Base-by-base conservation (phyloP, 1,284 basidiomycete genomes). In the Neolentinus lepideus region DNA sequence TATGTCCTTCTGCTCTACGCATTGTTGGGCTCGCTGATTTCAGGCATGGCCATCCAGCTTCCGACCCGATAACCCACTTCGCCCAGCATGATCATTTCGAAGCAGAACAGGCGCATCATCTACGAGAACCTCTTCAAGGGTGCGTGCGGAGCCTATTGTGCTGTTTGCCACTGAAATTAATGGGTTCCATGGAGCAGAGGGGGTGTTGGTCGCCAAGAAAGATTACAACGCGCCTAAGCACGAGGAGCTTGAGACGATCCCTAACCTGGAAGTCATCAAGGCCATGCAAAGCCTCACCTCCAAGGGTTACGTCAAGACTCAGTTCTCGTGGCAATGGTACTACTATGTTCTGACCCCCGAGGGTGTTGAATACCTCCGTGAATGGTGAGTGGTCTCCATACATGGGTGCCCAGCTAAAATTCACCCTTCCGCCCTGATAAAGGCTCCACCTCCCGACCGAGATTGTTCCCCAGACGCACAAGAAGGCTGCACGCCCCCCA, bases 121-220 rank as follows among this genome's bases (percentile, higher is more conserved):
- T 95, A 95, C 81, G 94, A 98, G 79, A 89, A 89, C 80, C 93
- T 98, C 82, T 98, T 98, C 90, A 95, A 95, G 78, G 94, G 92
- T 92, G 63, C 63, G 84, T 74, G 21, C 10, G 46, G 22, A 46
- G n/a, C 35, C 6, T 26, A 33, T 19, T 24, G 6, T 14, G 21
- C 25, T 16, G 9, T 19, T 48, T 21, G 11, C 47, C 53, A 10
- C 26, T 54, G n/a, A 0, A 4, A 16, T 55, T 54, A 27, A 26
- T 35, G 12, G 25, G 10, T 22, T 31, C n/a, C 19, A 52, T 21
- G 52, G 48, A 52, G 38, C 63, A 94, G 92, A 98, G 89, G 96
- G 97, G 69, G 97, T 98, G 63, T 80, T 98, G 71, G 96, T 99
- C 71, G 96, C 96, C 69, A 95, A 97, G 82, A 99, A 99, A 82